A percentile compares a stretch with the other conserved stretches of the same genome.
These are phyloP conservation scores for Aspergillus novoparasiticus DNA, from an alignment of 2,329 filamentous ascomycete genomes.

Conservation along the genomic window DNA sequence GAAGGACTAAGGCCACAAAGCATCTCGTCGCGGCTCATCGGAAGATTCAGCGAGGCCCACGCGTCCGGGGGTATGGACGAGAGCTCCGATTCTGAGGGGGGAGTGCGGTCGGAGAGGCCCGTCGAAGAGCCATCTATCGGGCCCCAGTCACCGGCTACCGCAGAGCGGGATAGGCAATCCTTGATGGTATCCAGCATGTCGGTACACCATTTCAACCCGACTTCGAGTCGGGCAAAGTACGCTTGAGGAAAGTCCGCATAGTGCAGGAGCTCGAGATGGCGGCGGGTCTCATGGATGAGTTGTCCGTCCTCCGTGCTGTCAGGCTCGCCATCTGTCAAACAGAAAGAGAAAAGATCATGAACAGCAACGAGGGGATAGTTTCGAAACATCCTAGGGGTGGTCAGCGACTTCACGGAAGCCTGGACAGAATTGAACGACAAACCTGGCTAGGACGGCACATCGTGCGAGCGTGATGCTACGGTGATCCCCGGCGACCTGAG, in stretches of 20 bases:
- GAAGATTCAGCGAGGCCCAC: neutral
- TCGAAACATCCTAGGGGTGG: neutral
- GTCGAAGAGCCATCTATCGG: neutral
- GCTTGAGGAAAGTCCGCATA: neutral
- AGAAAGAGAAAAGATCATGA: neutral
- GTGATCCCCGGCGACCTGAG: neutral
- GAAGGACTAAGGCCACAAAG: neutral
- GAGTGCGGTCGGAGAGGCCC: neutral
- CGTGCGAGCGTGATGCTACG: neutral
- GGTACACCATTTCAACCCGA: neutral
- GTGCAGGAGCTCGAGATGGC: neutral
- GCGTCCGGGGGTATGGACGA: neutral
- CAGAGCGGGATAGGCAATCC: neutral
- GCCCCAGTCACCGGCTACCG: neutral
- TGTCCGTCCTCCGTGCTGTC: neutral
- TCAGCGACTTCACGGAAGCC: neutral
- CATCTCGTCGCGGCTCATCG: neutral
- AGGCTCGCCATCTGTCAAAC: neutral
- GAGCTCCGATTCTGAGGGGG: neutral
- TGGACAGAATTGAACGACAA: neutral
- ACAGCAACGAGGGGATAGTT: neutral
- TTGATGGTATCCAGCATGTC: neutral
- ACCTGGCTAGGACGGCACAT: neutral
- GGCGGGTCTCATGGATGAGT: neutral
- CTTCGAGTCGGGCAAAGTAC: neutral